Evolutionary conservation across 768 basidiomycete species (phyloP), one percentile per base, ranked within the genome.

Genomic region (Sporobolomyces roseus): DNA sequence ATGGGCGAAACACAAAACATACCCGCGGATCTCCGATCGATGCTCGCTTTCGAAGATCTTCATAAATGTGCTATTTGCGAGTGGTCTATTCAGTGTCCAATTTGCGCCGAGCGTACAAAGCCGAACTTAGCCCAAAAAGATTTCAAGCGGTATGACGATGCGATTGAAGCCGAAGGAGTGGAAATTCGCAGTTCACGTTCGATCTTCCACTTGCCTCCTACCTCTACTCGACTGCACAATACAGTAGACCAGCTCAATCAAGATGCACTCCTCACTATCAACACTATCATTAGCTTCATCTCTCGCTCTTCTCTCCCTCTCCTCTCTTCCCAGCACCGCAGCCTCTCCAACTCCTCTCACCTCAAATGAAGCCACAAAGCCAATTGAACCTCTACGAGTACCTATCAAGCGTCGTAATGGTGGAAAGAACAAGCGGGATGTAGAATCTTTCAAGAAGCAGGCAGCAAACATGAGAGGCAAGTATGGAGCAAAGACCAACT

Each of bases 401-500:
- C 56, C 50, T 13, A 38, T 35, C 38, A 49, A 60, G 41, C 64
- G 64, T 25, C 48, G 64, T 13, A 51, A 59, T 32, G 36, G n/a
- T 16, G 56, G 35, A 0, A 41, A 49, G 29, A 54, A 32, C 68
- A 46, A 27, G 16, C 56, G 58, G 36, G 53, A 65, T 33, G 68
- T 63, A 8, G 14, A 53, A 35, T 43, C 58, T 30, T 60, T 60
- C 58, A 60, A 60, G 58, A 60, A 60, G 30, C 58, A 60, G 16
- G 58, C 58, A 2, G 58, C 58, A 13, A 33, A 30, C 35, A 52
- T 69, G 50, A 43, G 58, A 9, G 51, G 16, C 19, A 69, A 69
- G 63, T 69, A 69, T 38, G 68, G 63, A n/a, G 62, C 41, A 1
- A 21, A 32, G n/a, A n/a, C n/a, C n/a, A n/a, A n/a, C n/a, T n/a